phyloP scores from a whole-genome alignment of 208 protist genomes.

The Crithidia bombi region DNA sequence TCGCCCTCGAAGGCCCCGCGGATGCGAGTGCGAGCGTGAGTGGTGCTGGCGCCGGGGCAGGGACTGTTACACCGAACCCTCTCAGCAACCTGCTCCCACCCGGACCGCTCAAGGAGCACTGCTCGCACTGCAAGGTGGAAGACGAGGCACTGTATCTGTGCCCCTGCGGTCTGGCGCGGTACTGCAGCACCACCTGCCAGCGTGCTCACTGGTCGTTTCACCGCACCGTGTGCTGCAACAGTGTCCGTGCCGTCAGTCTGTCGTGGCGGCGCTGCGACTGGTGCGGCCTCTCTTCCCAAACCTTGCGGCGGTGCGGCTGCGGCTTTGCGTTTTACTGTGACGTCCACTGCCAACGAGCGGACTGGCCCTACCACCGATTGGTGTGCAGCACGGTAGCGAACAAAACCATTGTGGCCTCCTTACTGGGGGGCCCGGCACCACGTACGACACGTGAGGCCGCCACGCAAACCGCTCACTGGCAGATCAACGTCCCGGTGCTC shows the following conservation, averaged over 20 bases:
- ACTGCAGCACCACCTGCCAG: slow-evolving; percentile 55
- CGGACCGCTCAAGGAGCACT: neutral
- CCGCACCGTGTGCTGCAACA: slow-evolving; percentile 22
- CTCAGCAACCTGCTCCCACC: neutral
- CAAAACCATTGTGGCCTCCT: neutral
- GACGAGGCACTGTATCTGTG: slow-evolving; percentile 34
- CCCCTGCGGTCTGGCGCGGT: slow-evolving; percentile 43
- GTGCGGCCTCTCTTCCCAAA: slow-evolving; percentile 17
- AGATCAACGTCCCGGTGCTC: slow-evolving; percentile 18
- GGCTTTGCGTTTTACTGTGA: slow-evolving; percentile 45
- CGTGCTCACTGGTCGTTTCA: slow-evolving; percentile 50
- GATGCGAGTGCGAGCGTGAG: neutral
- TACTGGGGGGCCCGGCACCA: slow-evolving; percentile 13
- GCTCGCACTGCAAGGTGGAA: slow-evolving; percentile 27
- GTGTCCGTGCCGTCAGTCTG: slow-evolving; percentile 2
- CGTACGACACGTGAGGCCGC: slow-evolving; percentile 18
- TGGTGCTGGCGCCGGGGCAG: neutral
- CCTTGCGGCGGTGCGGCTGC: slow-evolving; percentile 43
- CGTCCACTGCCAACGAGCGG: slow-evolving; percentile 41
- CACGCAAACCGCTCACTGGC: slow-evolving; percentile 32
- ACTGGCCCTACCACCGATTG: slow-evolving; percentile 46
- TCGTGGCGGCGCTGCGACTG: slow-evolving; percentile 28
- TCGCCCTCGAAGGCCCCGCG: neutral
- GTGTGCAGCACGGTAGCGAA: slow-evolving; percentile 17
- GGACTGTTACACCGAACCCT: neutral